Conservation (phyloP, 208 protist genomes). For the Crithidia expoeki region DNA sequence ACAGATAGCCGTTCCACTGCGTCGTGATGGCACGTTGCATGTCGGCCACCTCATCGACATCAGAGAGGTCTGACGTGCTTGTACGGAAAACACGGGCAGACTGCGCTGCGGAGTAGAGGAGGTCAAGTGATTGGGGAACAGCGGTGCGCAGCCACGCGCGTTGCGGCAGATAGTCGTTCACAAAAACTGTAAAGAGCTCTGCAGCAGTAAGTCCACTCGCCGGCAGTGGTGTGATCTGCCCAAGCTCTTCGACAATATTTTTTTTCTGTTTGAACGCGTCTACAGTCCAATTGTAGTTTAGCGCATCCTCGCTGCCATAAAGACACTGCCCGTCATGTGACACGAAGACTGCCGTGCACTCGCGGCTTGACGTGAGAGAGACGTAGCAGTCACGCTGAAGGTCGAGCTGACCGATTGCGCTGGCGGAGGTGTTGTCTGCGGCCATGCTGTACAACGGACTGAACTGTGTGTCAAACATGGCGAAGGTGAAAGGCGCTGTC, state of each 20-base stretch:
- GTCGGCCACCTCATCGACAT: slow-evolving; percentile 11
- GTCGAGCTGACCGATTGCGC: slow-evolving; percentile 15
- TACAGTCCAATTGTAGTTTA: slow-evolving; percentile 22
- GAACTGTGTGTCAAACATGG: slow-evolving; percentile 34
- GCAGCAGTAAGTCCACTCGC: slow-evolving; percentile 10
- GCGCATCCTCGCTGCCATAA: slow-evolving; percentile 7
- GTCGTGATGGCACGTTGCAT: slow-evolving; percentile 15
- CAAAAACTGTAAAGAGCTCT: slow-evolving; percentile 22
- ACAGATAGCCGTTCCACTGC: slow-evolving; percentile 28
- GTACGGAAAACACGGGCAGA: neutral
- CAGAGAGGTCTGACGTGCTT: neutral
- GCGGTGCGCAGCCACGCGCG: slow-evolving; percentile 33
- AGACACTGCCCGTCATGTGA: slow-evolving; percentile 18
- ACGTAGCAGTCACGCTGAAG: slow-evolving; percentile 21
- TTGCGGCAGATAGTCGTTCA: slow-evolving; percentile 37
- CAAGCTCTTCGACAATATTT: neutral
- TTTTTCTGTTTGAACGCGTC: neutral
- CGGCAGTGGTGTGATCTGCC: neutral
- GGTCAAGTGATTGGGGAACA: slow-evolving; percentile 23
- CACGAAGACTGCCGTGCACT: neutral
- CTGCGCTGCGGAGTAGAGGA: slow-evolving; percentile 14
- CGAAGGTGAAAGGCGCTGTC: slow-evolving; percentile 24
- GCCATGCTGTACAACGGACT: slow-evolving; percentile 20
- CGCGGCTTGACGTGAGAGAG: neutral
- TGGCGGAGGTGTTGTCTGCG: neutral